Evolutionary conservation across 257 asterid species (phyloP), one percentile per base, ranked within the genome.

Genomic region (Thymus quinquecostatus): DNA sequence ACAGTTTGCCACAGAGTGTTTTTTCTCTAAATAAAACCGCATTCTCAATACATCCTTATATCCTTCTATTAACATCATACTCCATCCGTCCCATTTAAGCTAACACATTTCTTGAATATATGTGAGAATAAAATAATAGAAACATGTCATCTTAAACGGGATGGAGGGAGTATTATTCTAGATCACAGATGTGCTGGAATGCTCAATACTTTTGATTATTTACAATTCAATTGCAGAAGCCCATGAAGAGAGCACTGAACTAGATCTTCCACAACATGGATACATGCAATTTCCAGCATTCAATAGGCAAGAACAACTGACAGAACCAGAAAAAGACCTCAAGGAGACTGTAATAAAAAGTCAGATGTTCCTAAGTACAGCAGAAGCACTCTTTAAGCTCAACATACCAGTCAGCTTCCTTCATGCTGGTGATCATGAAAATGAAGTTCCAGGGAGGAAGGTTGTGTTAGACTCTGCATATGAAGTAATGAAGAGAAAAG

Each of bases 351-450:
- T 89, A 44, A 85, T 88, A 5, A 89, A 82, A 73, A 87, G 85
- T 28, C 94, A 88, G 65, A 57, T 76, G 44, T 88, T 94, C 75
- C 89, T 89, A 0, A 84, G 89, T 77, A 82, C 95, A 4, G 87
- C 98, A 48, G 98, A 94, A 75, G 87, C 97, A 1, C 88, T 94
- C 50, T 88, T 87, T 92, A 89, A 88, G 78, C 97, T 94, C 87
- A 88, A 89, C 70, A 81, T 91, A 64, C 96, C 96, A 0, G 54
- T 84, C 66, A 83, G 79, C 77, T 79, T 81, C 41, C 92, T 87
- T 49, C 88, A 87, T 13, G 84, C 74, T 13, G 82, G 62, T 45
- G 90, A 86, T 67, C 86, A 82, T 48, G 66, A 71, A 2, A 49
- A 64, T 8, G 85, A 78, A 71, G 81, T 60, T 29, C 65, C 82